Evolutionary conservation across 768 basidiomycete genomes (phyloP), one percentile per base, ranked within the genome.

Genomic region (Boletus fagicola): DNA sequence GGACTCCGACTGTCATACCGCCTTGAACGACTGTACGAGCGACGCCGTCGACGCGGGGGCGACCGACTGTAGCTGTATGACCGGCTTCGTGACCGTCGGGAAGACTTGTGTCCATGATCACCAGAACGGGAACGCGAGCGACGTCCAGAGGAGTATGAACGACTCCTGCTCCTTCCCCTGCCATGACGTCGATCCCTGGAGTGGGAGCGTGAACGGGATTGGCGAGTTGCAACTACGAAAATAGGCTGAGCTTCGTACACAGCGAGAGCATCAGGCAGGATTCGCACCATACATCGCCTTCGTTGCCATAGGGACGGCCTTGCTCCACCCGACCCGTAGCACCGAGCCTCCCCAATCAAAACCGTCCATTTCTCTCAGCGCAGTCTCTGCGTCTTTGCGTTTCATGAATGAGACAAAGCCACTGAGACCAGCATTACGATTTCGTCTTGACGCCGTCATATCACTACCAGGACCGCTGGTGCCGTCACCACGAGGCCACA

Each of bases 401-500:
- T 86, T 92, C 92, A 98, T 97, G 72, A 88, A 98, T 0, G 94
- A 92, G 20, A 99, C 97, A 67, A 99, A 99, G 1, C 97, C 97
- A 66, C 92, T 94, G 22, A 98, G 78, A 16, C 92, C 92, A 13
- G 86, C 68, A 65, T 80, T 87, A 72, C 90, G 90, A 49, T 76
- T 79, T 48, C 86, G 80, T 43, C 94, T 81, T 16, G 85, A 80
- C 9, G 82, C 73, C 24, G 87, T 88, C 81, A 92, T 89, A 45
- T 91, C 87, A 24, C 84, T 82, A 2, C 87, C 91, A 48, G 88
- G 86, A 31, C 88, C 87, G 7, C 73, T 61, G 2, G 81, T 78
- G 18, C 75, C 80, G 67, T 95, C 93, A 12, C 85, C 83, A 40
- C 96, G 86, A n/a, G 95, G 96, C 94, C 94, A 98, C 95, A 98